Evolutionary conservation across 2,329 filamentous ascomycete species (phyloP).

Genomic region (Aulographum hederae): DNA sequence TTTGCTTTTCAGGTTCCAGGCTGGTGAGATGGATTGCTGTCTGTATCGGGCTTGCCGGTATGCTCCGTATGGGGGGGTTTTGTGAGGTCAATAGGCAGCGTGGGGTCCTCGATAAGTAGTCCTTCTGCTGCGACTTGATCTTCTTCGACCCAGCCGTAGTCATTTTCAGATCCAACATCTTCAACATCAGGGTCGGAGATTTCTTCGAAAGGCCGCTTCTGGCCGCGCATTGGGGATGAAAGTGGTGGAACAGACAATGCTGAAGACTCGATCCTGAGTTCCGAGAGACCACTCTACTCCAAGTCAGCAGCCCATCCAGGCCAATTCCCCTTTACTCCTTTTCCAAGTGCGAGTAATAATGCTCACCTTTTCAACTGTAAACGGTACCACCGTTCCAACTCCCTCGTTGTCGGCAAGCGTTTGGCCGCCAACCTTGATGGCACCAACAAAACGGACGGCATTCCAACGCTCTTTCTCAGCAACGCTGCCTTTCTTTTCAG

Average conservation of each 20-base stretch:
- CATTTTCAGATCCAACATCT: conserved; percentile 42
- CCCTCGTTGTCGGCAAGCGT: conserved; percentile 20
- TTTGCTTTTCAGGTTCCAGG: no score
- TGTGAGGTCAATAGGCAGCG: background rate
- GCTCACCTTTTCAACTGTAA: conserved; percentile 25
- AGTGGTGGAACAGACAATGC: conserved; percentile 1
- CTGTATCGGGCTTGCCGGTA: no score
- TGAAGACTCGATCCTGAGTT: background rate
- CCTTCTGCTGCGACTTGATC: conserved; percentile 25
- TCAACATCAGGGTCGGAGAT: conserved; percentile 40
- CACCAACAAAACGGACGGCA: conserved; percentile 20
- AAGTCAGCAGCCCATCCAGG: conserved; percentile 7
- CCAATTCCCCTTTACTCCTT: conserved; percentile 9
- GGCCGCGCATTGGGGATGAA: conserved; percentile 16
- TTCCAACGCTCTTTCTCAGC: conserved; percentile 12
- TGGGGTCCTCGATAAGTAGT: background rate
- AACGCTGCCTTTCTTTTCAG: conserved; percentile 10
- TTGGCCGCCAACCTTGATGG: conserved; percentile 25
- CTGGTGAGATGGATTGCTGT: no score
- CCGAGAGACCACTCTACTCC: conserved; percentile 3
- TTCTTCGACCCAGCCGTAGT: conserved; percentile 56
- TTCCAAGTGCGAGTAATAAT: conserved; percentile 18
- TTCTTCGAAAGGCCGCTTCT: conserved; percentile 40
- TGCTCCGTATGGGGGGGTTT: background rate
- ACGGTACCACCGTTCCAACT: conserved; percentile 31